Base-by-base conservation (phyloP, 495 filamentous ascomycete species). In the Poronia punctata region DNA sequence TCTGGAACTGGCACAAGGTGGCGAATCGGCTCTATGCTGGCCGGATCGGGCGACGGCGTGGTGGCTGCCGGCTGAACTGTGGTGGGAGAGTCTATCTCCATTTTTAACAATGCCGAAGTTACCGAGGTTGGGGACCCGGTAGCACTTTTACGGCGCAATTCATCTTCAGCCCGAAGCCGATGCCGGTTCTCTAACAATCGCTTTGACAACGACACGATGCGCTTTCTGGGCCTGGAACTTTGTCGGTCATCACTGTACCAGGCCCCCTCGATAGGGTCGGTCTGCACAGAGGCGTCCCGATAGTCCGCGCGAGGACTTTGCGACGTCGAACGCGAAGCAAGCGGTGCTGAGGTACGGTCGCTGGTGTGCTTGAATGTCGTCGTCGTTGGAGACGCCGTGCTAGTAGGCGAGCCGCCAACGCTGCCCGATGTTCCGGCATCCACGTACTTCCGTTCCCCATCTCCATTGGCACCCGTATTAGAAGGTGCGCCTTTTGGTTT, bases 371-470 rank as follows among this genome's bases (percentile, higher is more conserved):
- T 60, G 12, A 38, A 36, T 19, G 37, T 40, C 10, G 35, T 18
- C 10, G 40, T 39, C 26, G 52, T 58, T 9, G 66, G 63, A 4
- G 71, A 72, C 2, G 49, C 43, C 1, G 56, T 60, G 26, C 63
- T 67, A 11, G 56, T 52, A 2, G 74, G 71, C 2, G 74, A 75
- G 1, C 53, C 64, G 3, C 69, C 70, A 42, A 71, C 64, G 36
- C 66, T 65, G 43, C 69, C 53, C 1, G 66, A 67, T 1, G 70
- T 70, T 15, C 63, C 66, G 1, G 64, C 67, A 49, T 77, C 71
- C 4, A 68, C 61, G 37, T 72, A 74, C 7, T 65, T 59, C 21
- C 64, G 62, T 14, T 62, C 59, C n/a, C 53, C 25, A 11, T 52
- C 50, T 2, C 52, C 60, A 41, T 61, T 67, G 1, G 58, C 30